phyloP scores from a whole-genome alignment of 257 asterid genomes.

The Scutellaria minor region DNA sequence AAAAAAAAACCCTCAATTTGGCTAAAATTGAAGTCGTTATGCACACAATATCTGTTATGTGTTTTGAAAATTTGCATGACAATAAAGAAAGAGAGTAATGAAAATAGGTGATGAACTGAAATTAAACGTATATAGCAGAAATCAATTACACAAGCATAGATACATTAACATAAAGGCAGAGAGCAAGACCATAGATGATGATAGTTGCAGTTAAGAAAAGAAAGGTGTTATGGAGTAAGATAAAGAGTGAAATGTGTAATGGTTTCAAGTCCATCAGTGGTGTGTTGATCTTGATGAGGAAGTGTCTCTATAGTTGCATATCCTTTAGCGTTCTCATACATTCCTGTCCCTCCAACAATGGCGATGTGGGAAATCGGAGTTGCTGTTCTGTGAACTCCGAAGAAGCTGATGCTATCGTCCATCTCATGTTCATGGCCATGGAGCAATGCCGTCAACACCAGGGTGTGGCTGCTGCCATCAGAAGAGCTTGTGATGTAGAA shows the following conservation, averaged over 20 bases:
- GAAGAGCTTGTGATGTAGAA: slow-evolving; percentile 83
- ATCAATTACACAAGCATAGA: slow-evolving; percentile 11
- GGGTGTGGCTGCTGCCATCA: slow-evolving; percentile 86
- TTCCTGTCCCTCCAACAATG: slow-evolving; percentile 82
- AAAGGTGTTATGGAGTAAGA: slow-evolving; percentile 51
- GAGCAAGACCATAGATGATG: too few relatives aligned
- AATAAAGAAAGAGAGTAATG: too few relatives aligned
- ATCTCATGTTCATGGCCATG: slow-evolving; percentile 58
- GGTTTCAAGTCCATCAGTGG: slow-evolving; percentile 82
- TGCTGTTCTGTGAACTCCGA: slow-evolving; percentile 85
- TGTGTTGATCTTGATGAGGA: slow-evolving; percentile 74
- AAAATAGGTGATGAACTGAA: not conserved
- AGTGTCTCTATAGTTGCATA: slow-evolving; percentile 79
- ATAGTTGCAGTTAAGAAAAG: too few relatives aligned
- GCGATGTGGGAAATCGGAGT: slow-evolving; percentile 79
- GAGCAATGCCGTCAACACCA: slow-evolving; percentile 70
- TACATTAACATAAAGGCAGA: not conserved
- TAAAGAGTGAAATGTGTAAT: slow-evolving; percentile 78
- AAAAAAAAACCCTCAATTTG: too few relatives aligned
- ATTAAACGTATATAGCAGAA: not conserved
- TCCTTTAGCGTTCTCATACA: slow-evolving; percentile 73
- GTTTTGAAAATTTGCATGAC: too few relatives aligned
- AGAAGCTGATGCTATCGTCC: slow-evolving; percentile 73
- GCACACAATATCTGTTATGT: too few relatives aligned
- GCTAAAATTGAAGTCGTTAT: too few relatives aligned